These are phyloP conservation scores for Leccinum longicurvipes DNA, from an alignment of 768 basidiomycete species.

Conservation along the genomic window DNA sequence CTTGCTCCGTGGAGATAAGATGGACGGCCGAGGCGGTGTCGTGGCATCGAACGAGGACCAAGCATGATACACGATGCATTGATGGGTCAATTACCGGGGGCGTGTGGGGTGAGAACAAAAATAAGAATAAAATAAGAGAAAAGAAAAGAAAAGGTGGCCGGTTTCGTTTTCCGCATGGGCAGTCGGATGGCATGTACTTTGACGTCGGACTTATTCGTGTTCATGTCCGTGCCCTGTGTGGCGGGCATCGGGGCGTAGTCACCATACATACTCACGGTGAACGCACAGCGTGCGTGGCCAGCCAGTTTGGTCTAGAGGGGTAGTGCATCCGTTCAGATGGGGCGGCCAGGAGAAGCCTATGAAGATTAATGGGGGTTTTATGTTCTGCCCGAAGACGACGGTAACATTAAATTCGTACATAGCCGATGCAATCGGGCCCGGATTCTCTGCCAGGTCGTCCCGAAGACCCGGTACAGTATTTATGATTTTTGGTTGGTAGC, in stretches of 20 bases:
- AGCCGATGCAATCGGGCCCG: not conserved
- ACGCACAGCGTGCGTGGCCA: not conserved
- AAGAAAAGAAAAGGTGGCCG: not conserved
- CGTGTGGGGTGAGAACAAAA: not conserved
- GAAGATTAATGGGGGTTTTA: not conserved
- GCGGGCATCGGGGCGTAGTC: not conserved
- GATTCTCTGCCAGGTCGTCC: not conserved
- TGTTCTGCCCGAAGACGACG: not conserved
- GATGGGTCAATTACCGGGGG: not conserved
- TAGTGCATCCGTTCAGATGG: not conserved
- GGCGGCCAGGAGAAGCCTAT: not conserved
- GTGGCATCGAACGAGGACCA: not conserved
- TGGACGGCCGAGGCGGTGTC: constrained; percentile 1
- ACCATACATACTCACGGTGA: not conserved
- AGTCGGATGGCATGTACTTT: not conserved
- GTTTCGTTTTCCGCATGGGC: not conserved
- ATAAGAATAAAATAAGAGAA: not conserved
- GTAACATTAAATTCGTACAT: not conserved
- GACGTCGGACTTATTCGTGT: not conserved
- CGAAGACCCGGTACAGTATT: not conserved
- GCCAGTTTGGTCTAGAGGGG: not conserved
- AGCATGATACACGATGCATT: too few species aligned
- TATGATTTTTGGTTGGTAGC: not conserved
- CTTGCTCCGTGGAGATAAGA: constrained; percentile 5
- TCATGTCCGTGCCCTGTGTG: not conserved